Conservation (phyloP, 2,329 filamentous ascomycete species). For the Fulvia fulva region DNA sequence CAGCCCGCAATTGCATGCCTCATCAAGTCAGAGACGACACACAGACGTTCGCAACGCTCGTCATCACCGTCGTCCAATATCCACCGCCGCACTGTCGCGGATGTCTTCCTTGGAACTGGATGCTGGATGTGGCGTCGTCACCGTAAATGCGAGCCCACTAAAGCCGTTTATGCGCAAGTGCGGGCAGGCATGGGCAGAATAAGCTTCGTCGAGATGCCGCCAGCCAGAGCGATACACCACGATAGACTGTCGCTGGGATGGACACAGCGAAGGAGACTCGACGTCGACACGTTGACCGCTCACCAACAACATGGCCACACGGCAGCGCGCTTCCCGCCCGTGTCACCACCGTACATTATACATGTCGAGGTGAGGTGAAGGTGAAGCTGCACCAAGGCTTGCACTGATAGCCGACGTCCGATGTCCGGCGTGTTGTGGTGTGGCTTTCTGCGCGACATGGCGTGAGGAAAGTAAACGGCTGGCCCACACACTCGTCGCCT, state of each 20-base stretch:
- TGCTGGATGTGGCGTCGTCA: not conserved
- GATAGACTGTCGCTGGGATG: not conserved
- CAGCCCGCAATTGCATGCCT: not conserved
- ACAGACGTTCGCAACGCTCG: not conserved
- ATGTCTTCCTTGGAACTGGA: not conserved
- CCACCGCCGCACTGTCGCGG: not conserved
- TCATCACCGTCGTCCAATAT: not conserved
- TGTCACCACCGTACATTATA: not conserved
- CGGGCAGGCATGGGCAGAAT: not conserved
- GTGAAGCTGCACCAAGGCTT: not conserved
- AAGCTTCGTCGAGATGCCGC: slow-evolving; percentile 1
- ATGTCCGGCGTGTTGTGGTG: not conserved
- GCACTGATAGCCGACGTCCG: not conserved
- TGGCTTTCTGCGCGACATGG: not conserved
- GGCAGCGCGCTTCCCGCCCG: not conserved
- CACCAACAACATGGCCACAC: not conserved
- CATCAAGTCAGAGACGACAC: not conserved
- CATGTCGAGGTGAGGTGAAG: not conserved
- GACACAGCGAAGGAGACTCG: not conserved
- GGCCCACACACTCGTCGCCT: not conserved
- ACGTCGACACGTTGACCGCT: not conserved
- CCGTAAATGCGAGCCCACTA: not conserved
- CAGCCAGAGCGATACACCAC: not conserved
- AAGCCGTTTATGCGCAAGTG: not conserved
- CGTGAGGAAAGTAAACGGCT: not conserved